Evolutionary conservation across 345 rosid species (phyloP), one percentile per base, ranked within the genome.

Genomic region (Angophora floribunda): DNA sequence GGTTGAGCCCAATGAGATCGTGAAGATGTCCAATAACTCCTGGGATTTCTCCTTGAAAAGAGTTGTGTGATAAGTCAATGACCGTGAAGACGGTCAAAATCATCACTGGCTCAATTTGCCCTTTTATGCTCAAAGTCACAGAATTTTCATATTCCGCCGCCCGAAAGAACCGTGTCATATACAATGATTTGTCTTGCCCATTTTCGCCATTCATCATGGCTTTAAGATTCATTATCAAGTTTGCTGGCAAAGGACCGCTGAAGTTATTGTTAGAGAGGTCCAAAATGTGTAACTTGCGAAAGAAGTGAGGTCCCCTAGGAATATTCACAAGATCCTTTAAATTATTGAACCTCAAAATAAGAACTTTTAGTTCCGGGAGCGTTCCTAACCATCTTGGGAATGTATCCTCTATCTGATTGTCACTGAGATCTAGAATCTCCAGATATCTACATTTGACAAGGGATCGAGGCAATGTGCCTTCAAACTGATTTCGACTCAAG

Each of bases 381-480:
- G 19, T n/a, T 65, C 78, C 78, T 19, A 65, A 65, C 78, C 41
- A 30, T 65, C 8, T n/a, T 1, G 10, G 78, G 10, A 65, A 65
- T 2, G 1, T 14, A 65, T 65, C 78, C 10, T 30, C 41, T 13
- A 65, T 65, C 0, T 1, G 10, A 65, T 65, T 65, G 78, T 65
- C 2, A 13, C 41, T 13, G 0, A 65, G 78, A 65, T 65, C 78
- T 2, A 65, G 1, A 65, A 65, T n/a, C 30, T 30, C 78, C 0
- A n/a, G 19, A n/a, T 51, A 1, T 6, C 9, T 44, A 63, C 91
- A 91, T 5, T 85, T 59, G 7, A 17, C 41, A 49, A 90, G 26
- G 15, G 90, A 84, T 17, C 6, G 49, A 32, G 93, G 88, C 13
- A 91, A 7, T 9, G 19, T 12, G 12, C 93, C 90, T 80, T 52